These are phyloP conservation scores for Fusarium sp. DNA, from an alignment of 2,329 filamentous ascomycete genomes.

Conservation along the genomic window DNA sequence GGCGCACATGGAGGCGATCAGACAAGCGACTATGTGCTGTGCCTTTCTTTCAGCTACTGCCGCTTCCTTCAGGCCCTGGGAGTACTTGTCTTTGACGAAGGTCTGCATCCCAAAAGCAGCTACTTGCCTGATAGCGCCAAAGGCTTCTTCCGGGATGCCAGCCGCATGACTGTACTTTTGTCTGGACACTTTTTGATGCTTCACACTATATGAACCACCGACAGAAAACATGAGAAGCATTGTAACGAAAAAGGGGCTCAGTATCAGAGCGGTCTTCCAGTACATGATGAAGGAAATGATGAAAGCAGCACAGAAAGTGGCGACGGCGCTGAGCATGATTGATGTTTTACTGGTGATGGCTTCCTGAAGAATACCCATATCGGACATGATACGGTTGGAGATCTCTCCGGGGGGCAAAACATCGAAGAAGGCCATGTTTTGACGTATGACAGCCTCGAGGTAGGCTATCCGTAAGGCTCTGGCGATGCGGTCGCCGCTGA, in stretches of 20 bases:
- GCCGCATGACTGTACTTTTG: constrained; percentile 80
- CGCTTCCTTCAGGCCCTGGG: constrained; percentile 74
- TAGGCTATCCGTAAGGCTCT: constrained; percentile 56
- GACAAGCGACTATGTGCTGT: constrained; percentile 61
- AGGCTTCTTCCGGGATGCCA: constrained; percentile 52
- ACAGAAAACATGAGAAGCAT: constrained; percentile 75
- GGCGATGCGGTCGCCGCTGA: constrained; percentile 47
- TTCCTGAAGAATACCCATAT: constrained; percentile 86
- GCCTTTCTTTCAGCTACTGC: constrained; percentile 1
- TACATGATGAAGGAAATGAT: constrained; percentile 84
- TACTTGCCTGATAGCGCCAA: constrained; percentile 3
- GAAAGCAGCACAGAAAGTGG: constrained; percentile 83
- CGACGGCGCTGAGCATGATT: constrained; percentile 73
- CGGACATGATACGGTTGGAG: constrained; percentile 71
- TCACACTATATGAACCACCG: constrained; percentile 75
- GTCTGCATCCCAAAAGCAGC: constrained; percentile 3
- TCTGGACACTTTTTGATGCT: constrained; percentile 76
- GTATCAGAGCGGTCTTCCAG: constrained; percentile 86
- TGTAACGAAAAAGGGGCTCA: constrained; percentile 78
- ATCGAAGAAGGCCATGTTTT: constrained; percentile 64
- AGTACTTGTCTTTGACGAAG: constrained; percentile 76
- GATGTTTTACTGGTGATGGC: constrained; percentile 84
- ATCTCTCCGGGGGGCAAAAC: constrained; percentile 51
- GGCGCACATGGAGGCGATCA: constrained; percentile 78
- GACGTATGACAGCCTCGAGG: constrained; percentile 57